A percentile compares a stretch with the other conserved stretches of the same genome.
These are phyloP conservation scores for Whalleya microplaca DNA, from an alignment of 2,329 filamentous ascomycete species.

Conservation along the genomic window DNA sequence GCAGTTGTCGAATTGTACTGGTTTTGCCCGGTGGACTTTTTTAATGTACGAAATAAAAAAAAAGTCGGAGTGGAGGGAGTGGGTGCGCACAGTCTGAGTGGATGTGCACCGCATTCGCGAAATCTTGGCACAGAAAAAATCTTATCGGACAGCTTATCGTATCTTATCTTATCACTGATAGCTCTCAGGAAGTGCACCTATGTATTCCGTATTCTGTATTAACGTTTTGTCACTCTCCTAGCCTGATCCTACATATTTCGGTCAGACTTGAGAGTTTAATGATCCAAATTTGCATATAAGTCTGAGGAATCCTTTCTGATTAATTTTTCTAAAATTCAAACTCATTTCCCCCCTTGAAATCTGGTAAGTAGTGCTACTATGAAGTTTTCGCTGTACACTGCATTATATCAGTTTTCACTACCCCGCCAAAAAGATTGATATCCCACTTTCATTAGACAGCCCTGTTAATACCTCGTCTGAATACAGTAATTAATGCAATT, in stretches of 20 bases:
- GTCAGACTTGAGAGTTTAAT: too few species aligned
- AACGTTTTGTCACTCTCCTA: too few species aligned
- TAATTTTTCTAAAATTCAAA: too few species aligned
- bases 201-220: too few species aligned
- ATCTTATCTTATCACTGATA: constrained; percentile 24
- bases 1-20: constrained; percentile 2
- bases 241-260: too few species aligned
- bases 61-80: constrained; percentile 19
- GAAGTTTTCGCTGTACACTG: neutral
- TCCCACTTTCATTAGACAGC: neutral
- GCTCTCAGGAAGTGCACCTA: neutral
- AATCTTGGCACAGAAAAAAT: constrained; percentile 29
- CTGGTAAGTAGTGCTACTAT: neutral
- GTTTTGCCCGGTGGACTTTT: constrained; percentile 13
- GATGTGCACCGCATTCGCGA: constrained; percentile 15
- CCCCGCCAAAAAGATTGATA: constrained; percentile 17
- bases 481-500: neutral
- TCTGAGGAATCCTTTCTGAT: too few species aligned
- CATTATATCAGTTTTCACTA: neutral
- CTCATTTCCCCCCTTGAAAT: neutral
- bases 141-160: constrained; percentile 23
- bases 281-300: too few species aligned
- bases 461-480: neutral
- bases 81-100: neutral
- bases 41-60: constrained; percentile 14